Evolutionary conservation across 2,329 filamentous ascomycete species (phyloP), one percentile per base, ranked within the genome.

Genomic region (Truncatella angustata): DNA sequence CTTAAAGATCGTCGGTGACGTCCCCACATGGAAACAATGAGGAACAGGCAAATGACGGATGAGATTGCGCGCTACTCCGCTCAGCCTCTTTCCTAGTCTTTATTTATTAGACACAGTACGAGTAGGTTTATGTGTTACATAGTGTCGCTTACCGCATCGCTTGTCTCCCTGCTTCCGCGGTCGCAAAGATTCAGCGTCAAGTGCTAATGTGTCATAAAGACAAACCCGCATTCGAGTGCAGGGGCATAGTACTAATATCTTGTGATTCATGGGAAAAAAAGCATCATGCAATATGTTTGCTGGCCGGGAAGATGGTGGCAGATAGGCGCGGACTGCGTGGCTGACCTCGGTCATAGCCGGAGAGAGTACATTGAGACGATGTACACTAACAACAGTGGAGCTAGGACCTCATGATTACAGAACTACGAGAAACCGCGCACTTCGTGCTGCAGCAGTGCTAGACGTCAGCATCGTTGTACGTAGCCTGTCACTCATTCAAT

Each of bases 271-370:
- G 20, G 16, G 20, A 24, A 18, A 20, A 9, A 44, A 26, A 44
- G 40, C 9, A n/a, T 44, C 23, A 5, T 23, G 18, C 21, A 20
- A 24, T 14, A 10, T 18, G n/a, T 12, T 24, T 20, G 42, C 12
- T 23, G 12, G 42, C 30, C 21, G 46, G 28, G 28, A n/a, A 16
- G 32, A 28, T 36, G 46, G 30, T 49, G 32, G 32, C 20, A 39
- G 32, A 16, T 28, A 34, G 46, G 32, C 46, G 37, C 32, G 34
- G 46, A 39, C 35, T 21, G 46, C 46, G 18, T 35, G 16, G 16
- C 40, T 35, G 18, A 51, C 21, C 49, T 35, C 23, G 36, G 49
- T 53, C 36, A 43, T 45, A 26, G 45, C 49, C 49, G n/a, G 7
- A 14, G 14, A 14, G 28, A 39, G 44, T 54, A 54, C 50, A 49